A percentile compares a stretch with the other conserved stretches of the same genome.
Evolutionary conservation across 1,284 basidiomycete species (phyloP).

Genomic region (Stygiomarasmius scandens): DNA sequence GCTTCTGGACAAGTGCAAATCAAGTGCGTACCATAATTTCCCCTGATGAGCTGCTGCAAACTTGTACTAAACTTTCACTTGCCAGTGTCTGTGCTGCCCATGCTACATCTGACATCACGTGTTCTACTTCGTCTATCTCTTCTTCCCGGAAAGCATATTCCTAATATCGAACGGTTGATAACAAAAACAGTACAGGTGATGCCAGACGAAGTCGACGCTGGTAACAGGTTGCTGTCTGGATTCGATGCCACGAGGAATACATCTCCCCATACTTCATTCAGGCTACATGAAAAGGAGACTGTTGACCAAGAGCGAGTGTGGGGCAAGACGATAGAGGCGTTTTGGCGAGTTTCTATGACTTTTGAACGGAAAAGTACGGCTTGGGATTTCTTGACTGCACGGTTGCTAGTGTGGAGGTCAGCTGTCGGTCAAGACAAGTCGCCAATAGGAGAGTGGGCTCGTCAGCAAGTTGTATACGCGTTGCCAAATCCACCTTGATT

Average conservation of each 20-base stretch:
- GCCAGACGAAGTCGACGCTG: not conserved
- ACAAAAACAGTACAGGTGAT: not conserved
- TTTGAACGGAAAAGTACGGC: slow-evolving; percentile 31
- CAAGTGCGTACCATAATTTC: slow-evolving; percentile 26
- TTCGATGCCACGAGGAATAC: not conserved
- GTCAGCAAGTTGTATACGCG: slow-evolving; percentile 20
- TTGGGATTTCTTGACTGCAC: slow-evolving; percentile 57
- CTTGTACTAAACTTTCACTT: not conserved
- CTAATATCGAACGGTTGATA: not conserved
- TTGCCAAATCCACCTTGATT: not conserved
- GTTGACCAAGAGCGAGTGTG: slow-evolving; percentile 39
- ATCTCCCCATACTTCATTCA: slow-evolving; percentile 42
- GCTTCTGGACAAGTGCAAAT: slow-evolving; percentile 38
- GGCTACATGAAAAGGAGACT: slow-evolving; percentile 37
- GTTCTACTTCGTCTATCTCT: slow-evolving; percentile 8
- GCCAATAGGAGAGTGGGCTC: slow-evolving; percentile 52
- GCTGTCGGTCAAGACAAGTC: slow-evolving; percentile 38
- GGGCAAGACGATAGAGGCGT: slow-evolving; percentile 54
- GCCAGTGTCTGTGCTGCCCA: slow-evolving; percentile 5
- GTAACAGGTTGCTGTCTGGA: not conserved
- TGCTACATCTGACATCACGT: slow-evolving; percentile 9
- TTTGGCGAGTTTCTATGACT: slow-evolving; percentile 62
- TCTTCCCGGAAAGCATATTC: not conserved
- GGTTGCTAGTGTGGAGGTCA: slow-evolving; percentile 59
- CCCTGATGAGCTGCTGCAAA: slow-evolving; percentile 3